Evolutionary conservation across 139 green algal genomes (phyloP).

Genomic region (Coelastrella sp.): DNA sequence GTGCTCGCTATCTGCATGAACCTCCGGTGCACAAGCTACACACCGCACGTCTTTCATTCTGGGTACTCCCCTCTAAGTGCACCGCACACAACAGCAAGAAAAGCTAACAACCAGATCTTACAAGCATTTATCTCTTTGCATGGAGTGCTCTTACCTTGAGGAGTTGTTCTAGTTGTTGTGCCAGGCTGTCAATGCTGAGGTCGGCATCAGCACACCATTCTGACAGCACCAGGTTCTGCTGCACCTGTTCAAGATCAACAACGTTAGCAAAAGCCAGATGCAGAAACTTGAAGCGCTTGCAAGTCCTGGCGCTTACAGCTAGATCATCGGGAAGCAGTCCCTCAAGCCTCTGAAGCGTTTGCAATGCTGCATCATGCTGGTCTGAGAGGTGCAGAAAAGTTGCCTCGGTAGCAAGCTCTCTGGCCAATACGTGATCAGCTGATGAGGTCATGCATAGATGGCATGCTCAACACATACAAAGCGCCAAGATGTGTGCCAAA

Average conservation of each 20-base stretch:
- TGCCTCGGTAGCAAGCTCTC: slow-evolving; percentile 26
- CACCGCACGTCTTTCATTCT: too few relatives aligned
- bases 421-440: neutral
- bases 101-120: too few relatives aligned
- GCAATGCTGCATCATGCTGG: slow-evolving; percentile 28
- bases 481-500: neutral
- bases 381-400: neutral
- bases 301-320: neutral
- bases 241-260: neutral
- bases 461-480: neutral
- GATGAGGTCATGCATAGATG: neutral
- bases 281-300: too few relatives aligned
- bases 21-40: too few relatives aligned
- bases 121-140: too few relatives aligned
- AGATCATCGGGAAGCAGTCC: slow-evolving; percentile 11
- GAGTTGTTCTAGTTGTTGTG: neutral
- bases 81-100: too few relatives aligned
- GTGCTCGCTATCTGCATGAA: too few relatives aligned
- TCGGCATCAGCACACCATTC: slow-evolving; percentile 16
- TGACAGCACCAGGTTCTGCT: slow-evolving; percentile 22
- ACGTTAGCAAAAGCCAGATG: too few relatives aligned
- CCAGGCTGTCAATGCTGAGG: neutral
- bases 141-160: neutral
- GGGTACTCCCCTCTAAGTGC: too few relatives aligned
- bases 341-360: slow-evolving; percentile 35